Evolutionary conservation across 2,329 filamentous ascomycete genomes (phyloP), one percentile per base, ranked within the genome.

Genomic region (Ascochyta clinopodiicola): DNA sequence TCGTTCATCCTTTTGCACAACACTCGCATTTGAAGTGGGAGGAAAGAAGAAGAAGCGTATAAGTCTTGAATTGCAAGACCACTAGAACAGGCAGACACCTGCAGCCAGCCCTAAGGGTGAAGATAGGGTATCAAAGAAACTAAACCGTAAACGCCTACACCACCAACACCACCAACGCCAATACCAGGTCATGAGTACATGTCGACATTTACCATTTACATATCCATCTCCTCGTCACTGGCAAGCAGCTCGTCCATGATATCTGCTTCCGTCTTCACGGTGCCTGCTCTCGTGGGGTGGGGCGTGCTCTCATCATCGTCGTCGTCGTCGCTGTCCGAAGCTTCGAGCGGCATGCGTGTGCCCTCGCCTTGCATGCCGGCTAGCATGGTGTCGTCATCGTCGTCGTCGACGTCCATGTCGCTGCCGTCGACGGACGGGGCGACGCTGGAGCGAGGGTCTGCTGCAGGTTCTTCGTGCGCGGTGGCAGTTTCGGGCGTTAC

Each of bases 351-450:
- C 61, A 75, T 69, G 8, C 67, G 60, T 17, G 73, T 75, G 3
- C 72, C 66, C 51, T 75, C 73, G 1, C 65, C 73, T 32, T 74
- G 71, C 61, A 73, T 63, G 22, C 65, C 66, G 7, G 68, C 69
- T 10, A 75, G 40, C 66, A 73, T 70, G 0, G 69, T 73, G 44
- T 73, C 71, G 43, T 73, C 71, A 32, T 72, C 72, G 1, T 69
- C 69, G 4, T 68, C 69, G 5, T 69, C 64, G 3, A 61, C 60
- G 2, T 61, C 62, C 12, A 60, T 57, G 4, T 63, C 60, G 15
- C 52, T 59, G 17, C 56, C 61, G 3, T 61, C 56, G 6, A 58
- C 62, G 17, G 44, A 49, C 8, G 44, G 51, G 2, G 45, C 51
- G 35, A 55, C 35, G 45, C 51, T 54, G 9, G 44, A 48, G n/a